phyloP scores from a whole-genome alignment of 441 rosid species.

The Melastoma candidum region DNA sequence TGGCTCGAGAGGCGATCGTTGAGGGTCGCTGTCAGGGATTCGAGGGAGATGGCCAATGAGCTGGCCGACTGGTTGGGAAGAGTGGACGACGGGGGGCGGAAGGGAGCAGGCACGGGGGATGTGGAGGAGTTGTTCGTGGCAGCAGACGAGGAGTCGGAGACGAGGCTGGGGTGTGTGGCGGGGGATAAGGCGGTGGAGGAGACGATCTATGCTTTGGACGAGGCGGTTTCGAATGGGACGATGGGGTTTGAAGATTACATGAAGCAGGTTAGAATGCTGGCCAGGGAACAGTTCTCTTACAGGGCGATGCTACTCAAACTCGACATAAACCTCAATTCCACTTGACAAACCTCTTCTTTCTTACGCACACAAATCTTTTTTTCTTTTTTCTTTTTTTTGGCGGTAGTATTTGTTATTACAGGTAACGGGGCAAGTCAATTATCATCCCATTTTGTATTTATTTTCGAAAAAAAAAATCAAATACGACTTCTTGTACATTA shows the following conservation, averaged over 20 bases:
- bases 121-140: constrained; percentile 27
- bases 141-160: constrained; percentile 20
- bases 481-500: too few relatives aligned
- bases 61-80: constrained; percentile 26
- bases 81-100: constrained; percentile 12
- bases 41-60: constrained; percentile 18
- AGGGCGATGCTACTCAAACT: constrained; percentile 9
- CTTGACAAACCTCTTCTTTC: neutral
- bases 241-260: constrained; percentile 31
- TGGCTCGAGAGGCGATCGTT: constrained; percentile 25
- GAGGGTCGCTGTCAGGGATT: constrained; percentile 14
- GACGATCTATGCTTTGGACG: constrained; percentile 31
- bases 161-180: constrained; percentile 20
- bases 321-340: neutral
- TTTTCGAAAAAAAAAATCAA: too few relatives aligned
- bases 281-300: constrained; percentile 43
- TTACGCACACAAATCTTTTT: too few relatives aligned
- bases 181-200: constrained; percentile 39
- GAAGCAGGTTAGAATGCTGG: constrained; percentile 39
- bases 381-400: too few relatives aligned
- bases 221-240: constrained; percentile 25
- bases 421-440: too few relatives aligned
- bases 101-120: neutral
- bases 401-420: too few relatives aligned
- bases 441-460: too few relatives aligned